Evolutionary conservation across 2,329 filamentous ascomycete species (phyloP), one percentile per base, ranked within the genome.

Genomic region (Diplodia scrobiculata): DNA sequence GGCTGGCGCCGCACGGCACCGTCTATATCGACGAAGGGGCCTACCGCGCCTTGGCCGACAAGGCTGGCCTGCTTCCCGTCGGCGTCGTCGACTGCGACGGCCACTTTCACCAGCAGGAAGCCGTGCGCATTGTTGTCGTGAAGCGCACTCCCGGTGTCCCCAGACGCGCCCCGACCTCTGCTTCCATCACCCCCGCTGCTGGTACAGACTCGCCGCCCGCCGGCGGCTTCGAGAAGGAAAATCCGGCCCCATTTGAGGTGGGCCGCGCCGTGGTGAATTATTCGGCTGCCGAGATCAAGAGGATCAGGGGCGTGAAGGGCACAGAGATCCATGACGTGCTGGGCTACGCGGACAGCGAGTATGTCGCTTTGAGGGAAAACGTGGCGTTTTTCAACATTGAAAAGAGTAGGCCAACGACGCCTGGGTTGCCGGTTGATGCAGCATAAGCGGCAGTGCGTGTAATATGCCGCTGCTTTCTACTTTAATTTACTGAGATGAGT

Each of bases 11-110:
- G 0, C 93, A 96, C 73, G 95, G 95, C 14, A 96, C 90, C 1
- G 76, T 99, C 29, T 98, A 91, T 79, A 96, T 99, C 72, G 95
- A 99, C 80, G 81, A 86, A n/a, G 95, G 95, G 50, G 94, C 94
- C 3, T 88, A 92, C 79, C 82, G 84, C 38, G 95, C 94, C 0
- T 84, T 98, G 2, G 81, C 87, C 17, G 87, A 89, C 74, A 96
- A 96, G 79, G 92, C 93, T 0, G 91, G 92, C 3, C 85, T 99
- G 1, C 85, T 98, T 0, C 92, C 94, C 0, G 93, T 91, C 0
- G 95, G 94, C n/a, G 87, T 99, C 14, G 84, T 98, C 1, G 91
- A 91, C 68, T 91, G 97, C 2, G 90, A 94, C 69, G 95, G 95
- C 1, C 84, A 85, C 70, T 99, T 99, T 75, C 88, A 88, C 1